Percentiles rank a stretch among this genome's conserved stretches.
These are phyloP conservation scores for Apodospora peruviana DNA, from an alignment of 495 filamentous ascomycete genomes.

Conservation along the genomic window DNA sequence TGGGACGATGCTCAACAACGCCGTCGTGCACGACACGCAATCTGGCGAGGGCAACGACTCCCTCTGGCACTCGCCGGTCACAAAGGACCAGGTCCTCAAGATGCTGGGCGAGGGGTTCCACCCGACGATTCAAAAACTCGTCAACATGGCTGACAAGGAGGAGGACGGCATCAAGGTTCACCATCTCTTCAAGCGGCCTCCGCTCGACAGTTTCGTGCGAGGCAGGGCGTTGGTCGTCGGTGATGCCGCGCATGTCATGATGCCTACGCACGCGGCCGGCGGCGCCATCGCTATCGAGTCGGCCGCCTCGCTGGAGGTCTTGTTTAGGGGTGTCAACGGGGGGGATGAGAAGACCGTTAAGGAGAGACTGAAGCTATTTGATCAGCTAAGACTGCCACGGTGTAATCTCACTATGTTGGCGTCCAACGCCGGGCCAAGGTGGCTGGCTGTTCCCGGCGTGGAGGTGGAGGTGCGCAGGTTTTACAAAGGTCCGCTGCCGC, in stretches of 20 bases:
- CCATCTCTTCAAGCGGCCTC: conserved; percentile 17
- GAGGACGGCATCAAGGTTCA: conserved; percentile 29
- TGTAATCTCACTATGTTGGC: conserved; percentile 29
- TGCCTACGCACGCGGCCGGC: conserved; percentile 25
- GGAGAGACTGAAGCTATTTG: conserved; percentile 17
- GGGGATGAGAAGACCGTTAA: conserved; percentile 1
- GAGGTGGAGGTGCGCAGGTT: conserved; percentile 24
- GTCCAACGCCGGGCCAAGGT: conserved; percentile 20
- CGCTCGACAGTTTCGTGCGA: conserved; percentile 18
- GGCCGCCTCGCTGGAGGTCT: conserved; percentile 18
- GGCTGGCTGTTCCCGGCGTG: conserved; percentile 18
- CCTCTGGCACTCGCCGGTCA: conserved; percentile 15
- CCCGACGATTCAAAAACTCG: conserved; percentile 10
- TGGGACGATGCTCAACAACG: conserved; percentile 24
- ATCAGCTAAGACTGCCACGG: conserved; percentile 21
- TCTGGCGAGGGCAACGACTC: conserved; percentile 7
- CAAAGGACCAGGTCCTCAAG: conserved; percentile 12
- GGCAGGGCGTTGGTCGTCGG: conserved; percentile 21
- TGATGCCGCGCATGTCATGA: conserved; percentile 27
- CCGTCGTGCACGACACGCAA: conserved; percentile 23
- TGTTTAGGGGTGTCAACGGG: conserved; percentile 15
- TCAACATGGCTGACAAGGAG: conserved; percentile 22
- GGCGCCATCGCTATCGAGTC: conserved; percentile 22
- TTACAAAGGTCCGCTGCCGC: conserved; percentile 22
- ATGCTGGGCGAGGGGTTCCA: conserved; percentile 22